Percentiles rank a stretch among this genome's conserved stretches.
Evolutionary conservation across 23 red algal species (phyloP).

Genomic region (Gracilariopsis chorda): DNA sequence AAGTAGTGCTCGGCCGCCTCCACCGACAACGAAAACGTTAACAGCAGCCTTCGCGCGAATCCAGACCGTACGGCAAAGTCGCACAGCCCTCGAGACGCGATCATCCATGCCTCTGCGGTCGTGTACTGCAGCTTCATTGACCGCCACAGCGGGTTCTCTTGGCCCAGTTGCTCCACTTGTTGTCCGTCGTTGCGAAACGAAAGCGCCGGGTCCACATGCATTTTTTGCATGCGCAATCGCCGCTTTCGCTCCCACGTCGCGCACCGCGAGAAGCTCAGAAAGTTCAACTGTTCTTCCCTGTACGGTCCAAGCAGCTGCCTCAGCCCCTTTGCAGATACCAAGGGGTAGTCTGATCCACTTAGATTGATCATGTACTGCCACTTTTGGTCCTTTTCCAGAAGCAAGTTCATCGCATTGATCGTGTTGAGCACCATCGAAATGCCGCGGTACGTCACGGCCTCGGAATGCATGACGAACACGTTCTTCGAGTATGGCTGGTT

Average conservation of each 20-base stretch:
- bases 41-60: conserved; percentile 60
- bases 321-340: not conserved
- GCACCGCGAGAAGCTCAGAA: conserved; percentile 8
- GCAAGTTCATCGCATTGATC: conserved; percentile 54
- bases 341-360: conserved; percentile 78
- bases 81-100: conserved; percentile 62
- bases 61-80: conserved; percentile 20
- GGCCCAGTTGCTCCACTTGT: not conserved
- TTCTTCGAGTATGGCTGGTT: not conserved
- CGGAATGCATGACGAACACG: conserved; percentile 55
- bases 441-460: conserved; percentile 77
- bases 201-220: conserved; percentile 39
- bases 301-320: conserved; percentile 50
- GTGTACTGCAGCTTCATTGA: conserved; percentile 53
- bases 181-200: not conserved
- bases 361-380: conserved; percentile 89
- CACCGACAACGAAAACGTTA: conserved; percentile 65
- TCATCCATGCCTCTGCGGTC: conserved; percentile 83
- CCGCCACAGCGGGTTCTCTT: not conserved
- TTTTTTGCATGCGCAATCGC: conserved; percentile 5
- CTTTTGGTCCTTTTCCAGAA: conserved; percentile 10
- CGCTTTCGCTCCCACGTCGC: not conserved
- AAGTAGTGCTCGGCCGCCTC: conserved; percentile 86
- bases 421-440: conserved; percentile 82
- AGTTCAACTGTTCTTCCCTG: conserved; percentile 14